Percentiles rank a stretch among this genome's conserved stretches.
phyloP scores from a whole-genome alignment of 257 asterid genomes.

The Paraleonurus japonicus region DNA sequence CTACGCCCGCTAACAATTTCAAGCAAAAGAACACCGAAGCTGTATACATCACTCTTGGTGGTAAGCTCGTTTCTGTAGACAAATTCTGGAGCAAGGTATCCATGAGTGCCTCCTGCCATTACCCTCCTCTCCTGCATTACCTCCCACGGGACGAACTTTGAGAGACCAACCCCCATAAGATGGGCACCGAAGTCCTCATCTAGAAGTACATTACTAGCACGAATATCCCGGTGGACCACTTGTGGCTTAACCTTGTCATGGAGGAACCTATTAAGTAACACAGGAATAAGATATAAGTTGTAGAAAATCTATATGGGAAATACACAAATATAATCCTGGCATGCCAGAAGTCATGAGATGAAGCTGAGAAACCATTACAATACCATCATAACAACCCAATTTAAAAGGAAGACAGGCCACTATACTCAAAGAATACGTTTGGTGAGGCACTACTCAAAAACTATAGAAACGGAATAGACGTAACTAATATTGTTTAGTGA shows the following conservation, averaged over 20 bases:
- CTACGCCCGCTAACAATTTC: constrained; percentile 91
- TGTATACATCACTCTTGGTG: constrained; percentile 97
- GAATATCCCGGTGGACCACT: constrained; percentile 92
- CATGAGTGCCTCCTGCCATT: constrained; percentile 98
- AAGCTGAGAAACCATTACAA: background rate
- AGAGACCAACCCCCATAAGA: constrained; percentile 95
- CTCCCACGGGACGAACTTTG: constrained; percentile 95
- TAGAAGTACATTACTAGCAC: constrained; percentile 90
- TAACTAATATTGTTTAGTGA: too few relatives aligned
- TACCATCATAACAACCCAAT: background rate
- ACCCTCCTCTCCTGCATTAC: constrained; percentile 96
- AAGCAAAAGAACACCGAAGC: constrained; percentile 94
- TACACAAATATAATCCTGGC: background rate
- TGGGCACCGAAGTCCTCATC: constrained; percentile 96
- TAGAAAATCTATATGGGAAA: background rate
- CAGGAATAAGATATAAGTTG: constrained; percentile 2
- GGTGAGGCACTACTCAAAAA: constrained; percentile 5
- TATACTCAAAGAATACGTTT: background rate
- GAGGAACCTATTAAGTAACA: constrained; percentile 59
- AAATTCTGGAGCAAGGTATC: constrained; percentile 96
- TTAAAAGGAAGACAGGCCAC: background rate
- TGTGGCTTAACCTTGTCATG: constrained; percentile 99
- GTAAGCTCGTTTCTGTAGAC: constrained; percentile 95
- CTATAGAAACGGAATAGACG: background rate
- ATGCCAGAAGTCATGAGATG: background rate